A percentile compares a stretch with the other conserved stretches of the same genome.
Evolutionary conservation across 306 rosid species (phyloP).

Genomic region (Medicago arabica): DNA sequence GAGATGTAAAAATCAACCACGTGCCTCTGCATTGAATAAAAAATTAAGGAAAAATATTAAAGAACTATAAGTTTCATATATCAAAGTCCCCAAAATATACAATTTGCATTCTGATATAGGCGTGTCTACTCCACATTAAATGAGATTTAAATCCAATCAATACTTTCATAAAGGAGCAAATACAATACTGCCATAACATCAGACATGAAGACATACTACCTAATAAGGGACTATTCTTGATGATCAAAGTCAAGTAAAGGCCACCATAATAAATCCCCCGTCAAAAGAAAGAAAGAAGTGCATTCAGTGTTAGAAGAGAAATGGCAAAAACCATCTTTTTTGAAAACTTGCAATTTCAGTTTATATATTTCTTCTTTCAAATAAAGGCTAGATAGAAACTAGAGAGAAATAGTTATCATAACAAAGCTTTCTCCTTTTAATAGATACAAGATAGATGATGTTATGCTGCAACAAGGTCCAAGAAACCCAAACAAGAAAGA

Average conservation of each 20-base stretch:
- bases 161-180: not conserved
- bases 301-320: not conserved
- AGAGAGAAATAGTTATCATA: conserved; percentile 26
- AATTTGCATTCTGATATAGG: conserved; percentile 10
- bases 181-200: conserved; percentile 8
- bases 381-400: conserved; percentile 8
- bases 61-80: not conserved
- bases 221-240: not conserved
- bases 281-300: not conserved
- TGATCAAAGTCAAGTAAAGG: not conserved
- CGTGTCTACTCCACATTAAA: conserved; percentile 14
- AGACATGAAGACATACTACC: not conserved
- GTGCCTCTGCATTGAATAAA: conserved; percentile 65
- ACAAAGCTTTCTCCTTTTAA: not conserved
- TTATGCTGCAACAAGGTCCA: conserved; percentile 24
- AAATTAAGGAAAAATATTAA: conserved; percentile 20
- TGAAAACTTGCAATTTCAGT: not conserved
- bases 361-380: conserved; percentile 21
- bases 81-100: conserved; percentile 15
- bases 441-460: not conserved
- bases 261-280: not conserved
- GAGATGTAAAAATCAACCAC: conserved; percentile 95
- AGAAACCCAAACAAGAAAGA: not conserved
- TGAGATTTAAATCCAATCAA: conserved; percentile 6
- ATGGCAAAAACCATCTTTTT: not conserved